A percentile compares a stretch with the other conserved stretches of the same genome.
Conservation (phyloP, 495 filamentous ascomycete species). For the Recurvomyces mirabilis region DNA sequence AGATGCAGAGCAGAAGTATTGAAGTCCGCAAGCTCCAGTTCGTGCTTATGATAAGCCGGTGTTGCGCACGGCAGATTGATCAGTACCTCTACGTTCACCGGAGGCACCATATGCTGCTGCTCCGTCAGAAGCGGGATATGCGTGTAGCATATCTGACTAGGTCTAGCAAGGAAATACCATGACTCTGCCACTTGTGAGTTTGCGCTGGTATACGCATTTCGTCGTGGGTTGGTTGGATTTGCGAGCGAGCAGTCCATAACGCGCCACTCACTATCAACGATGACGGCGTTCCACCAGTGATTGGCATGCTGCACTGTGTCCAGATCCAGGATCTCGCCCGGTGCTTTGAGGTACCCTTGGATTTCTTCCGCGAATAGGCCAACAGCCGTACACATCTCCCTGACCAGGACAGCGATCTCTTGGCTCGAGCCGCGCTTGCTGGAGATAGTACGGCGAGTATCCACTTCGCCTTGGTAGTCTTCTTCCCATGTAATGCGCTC, state of each 20-base stretch:
- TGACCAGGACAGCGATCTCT: constrained; percentile 78
- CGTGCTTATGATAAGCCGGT: constrained; percentile 78
- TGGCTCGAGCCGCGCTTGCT: constrained; percentile 75
- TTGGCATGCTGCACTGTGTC: constrained; percentile 70
- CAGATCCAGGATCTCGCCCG: constrained; percentile 71
- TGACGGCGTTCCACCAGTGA: constrained; percentile 96
- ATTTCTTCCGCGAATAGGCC: constrained; percentile 78
- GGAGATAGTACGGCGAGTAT: constrained; percentile 72
- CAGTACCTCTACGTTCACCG: constrained; percentile 70
- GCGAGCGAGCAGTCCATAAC: constrained; percentile 93
- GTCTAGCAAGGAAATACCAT: constrained; percentile 85
- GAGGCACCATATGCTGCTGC: constrained; percentile 88
- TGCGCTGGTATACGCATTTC: constrained; percentile 62
- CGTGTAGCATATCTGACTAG: constrained; percentile 83
- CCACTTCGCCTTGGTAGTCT: constrained; percentile 69
- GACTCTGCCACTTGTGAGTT: constrained; percentile 59
- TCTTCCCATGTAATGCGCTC: constrained; percentile 97
- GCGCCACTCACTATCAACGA: constrained; percentile 91
- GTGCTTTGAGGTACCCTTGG: constrained; percentile 77
- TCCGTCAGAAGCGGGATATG: constrained; percentile 75
- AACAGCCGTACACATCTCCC: constrained; percentile 88
- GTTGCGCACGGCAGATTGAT: constrained; percentile 74
- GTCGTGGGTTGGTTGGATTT: constrained; percentile 74
- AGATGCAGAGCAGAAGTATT: constrained; percentile 78
- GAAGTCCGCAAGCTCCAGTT: constrained; percentile 68